Conservation (phyloP, 2,329 filamentous ascomycete species). For the Fusarium sp. region DNA sequence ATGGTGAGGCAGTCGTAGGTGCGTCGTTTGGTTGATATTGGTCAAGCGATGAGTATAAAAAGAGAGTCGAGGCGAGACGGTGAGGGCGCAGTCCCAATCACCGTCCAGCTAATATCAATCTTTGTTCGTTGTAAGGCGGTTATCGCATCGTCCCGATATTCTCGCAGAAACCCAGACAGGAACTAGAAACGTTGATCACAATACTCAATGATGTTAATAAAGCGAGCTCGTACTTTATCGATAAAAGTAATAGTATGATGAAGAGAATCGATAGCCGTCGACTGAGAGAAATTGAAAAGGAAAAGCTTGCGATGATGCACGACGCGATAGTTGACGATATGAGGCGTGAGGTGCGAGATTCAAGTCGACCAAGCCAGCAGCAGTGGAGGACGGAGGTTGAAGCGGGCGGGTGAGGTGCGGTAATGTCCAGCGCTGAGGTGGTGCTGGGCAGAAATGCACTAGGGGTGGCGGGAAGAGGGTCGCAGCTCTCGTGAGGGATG, state of each 20-base stretch:
- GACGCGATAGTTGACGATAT: slow-evolving; percentile 30
- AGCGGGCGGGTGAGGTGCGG: slow-evolving; percentile 33
- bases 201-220: slow-evolving; percentile 23
- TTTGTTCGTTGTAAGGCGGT: slow-evolving; percentile 29
- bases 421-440: slow-evolving; percentile 1
- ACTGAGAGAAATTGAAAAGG: slow-evolving; percentile 8
- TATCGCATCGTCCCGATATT: slow-evolving; percentile 44
- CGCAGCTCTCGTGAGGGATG: slow-evolving; percentile 39
- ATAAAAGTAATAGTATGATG: slow-evolving; percentile 17
- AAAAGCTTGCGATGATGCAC: slow-evolving; percentile 25
- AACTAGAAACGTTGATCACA: slow-evolving; percentile 28
- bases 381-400: slow-evolving; percentile 31
- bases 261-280: background rate
- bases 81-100: slow-evolving; percentile 36
- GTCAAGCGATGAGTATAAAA: background rate
- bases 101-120: slow-evolving; percentile 38
- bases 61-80: slow-evolving; percentile 34
- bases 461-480: slow-evolving; percentile 41
- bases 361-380: slow-evolving; percentile 30
- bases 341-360: slow-evolving; percentile 36
- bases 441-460: slow-evolving; percentile 30
- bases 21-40: slow-evolving; percentile 4
- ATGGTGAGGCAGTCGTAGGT: slow-evolving; percentile 5
- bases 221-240: slow-evolving; percentile 1
- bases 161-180: slow-evolving; percentile 26